Percentiles rank a stretch among this genome's conserved stretches.
Conservation (phyloP, 2,329 filamentous ascomycete genomes). For the Aspergillus texensis region DNA sequence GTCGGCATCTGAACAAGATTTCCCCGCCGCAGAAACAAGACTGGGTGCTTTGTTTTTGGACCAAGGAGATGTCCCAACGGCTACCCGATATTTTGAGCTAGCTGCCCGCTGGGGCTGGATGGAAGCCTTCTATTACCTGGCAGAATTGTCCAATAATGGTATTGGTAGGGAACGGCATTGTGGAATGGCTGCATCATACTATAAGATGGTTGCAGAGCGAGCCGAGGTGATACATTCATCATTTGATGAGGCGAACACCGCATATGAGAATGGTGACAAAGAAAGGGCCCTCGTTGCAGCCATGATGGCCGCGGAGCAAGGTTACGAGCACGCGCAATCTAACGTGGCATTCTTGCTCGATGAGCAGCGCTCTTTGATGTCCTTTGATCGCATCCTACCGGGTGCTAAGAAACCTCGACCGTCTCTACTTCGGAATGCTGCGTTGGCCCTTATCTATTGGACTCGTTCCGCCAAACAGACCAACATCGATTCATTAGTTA, state of each 20-base stretch:
- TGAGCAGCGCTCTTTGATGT: constrained; percentile 64
- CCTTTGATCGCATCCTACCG: constrained; percentile 58
- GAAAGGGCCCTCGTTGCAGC: constrained; percentile 80
- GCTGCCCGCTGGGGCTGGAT: constrained; percentile 81
- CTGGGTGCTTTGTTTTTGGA: constrained; percentile 84
- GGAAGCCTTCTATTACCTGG: constrained; percentile 89
- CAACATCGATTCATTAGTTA: constrained; percentile 91
- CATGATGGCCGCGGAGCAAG: constrained; percentile 88
- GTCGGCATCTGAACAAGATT: constrained; percentile 78
- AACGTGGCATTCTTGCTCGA: constrained; percentile 89
- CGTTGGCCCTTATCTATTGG: constrained; percentile 86
- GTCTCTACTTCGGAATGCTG: constrained; percentile 58
- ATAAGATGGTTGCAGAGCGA: constrained; percentile 76
- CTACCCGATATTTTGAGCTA: constrained; percentile 84
- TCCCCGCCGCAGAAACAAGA: constrained; percentile 77
- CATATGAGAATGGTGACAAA: constrained; percentile 75
- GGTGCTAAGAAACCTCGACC: constrained; percentile 43
- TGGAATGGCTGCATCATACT: constrained; percentile 75
- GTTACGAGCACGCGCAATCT: constrained; percentile 84
- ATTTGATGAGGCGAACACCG: constrained; percentile 80
- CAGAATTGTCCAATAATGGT: constrained; percentile 80
- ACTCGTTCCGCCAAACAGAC: constrained; percentile 89
- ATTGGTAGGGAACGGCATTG: constrained; percentile 81
- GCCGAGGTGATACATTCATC: constrained; percentile 74
- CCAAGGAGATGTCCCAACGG: constrained; percentile 79